Evolutionary conservation across 208 protist genomes (phyloP).

Genomic region (Leptomonas seymouri): DNA sequence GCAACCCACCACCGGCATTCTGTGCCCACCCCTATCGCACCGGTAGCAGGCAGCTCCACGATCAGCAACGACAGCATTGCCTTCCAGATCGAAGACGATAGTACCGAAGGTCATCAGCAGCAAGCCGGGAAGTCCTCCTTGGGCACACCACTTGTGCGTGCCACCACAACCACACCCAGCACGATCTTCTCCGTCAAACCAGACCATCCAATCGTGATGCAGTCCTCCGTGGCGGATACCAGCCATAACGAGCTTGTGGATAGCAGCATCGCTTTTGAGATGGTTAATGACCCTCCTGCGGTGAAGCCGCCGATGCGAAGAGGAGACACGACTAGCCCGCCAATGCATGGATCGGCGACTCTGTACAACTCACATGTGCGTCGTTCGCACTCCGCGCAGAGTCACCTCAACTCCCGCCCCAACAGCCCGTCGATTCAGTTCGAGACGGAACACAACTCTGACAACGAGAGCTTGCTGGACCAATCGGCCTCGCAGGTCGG

Average conservation of each 20-base stretch:
- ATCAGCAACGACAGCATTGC: conserved; percentile 32
- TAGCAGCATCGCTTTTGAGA: conserved; percentile 58
- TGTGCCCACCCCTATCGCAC: neutral
- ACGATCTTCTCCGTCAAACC: neutral
- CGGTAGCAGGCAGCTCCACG: neutral
- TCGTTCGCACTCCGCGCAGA: conserved; percentile 14
- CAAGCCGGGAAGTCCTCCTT: neutral
- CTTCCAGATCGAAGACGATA: conserved; percentile 29
- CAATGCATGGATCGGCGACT: neutral
- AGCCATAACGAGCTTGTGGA: conserved; percentile 11
- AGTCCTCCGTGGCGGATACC: neutral
- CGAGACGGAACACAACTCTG: conserved; percentile 16
- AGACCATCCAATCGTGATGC: neutral
- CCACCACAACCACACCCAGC: conserved; percentile 3
- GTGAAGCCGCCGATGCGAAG: neutral
- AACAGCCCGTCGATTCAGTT: conserved; percentile 24
- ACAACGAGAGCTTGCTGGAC: conserved; percentile 1
- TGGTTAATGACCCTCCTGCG: conserved; percentile 34
- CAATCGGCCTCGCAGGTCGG: neutral
- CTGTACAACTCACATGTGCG: neutral
- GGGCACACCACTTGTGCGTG: neutral
- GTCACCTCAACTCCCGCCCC: conserved; percentile 1
- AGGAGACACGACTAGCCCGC: neutral
- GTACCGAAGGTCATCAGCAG: neutral
- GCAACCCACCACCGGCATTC: neutral